Percentiles rank a stretch among this genome's conserved stretches.
Evolutionary conservation across 208 protist species (phyloP).

Genomic region (Wallacemonas sp.): DNA sequence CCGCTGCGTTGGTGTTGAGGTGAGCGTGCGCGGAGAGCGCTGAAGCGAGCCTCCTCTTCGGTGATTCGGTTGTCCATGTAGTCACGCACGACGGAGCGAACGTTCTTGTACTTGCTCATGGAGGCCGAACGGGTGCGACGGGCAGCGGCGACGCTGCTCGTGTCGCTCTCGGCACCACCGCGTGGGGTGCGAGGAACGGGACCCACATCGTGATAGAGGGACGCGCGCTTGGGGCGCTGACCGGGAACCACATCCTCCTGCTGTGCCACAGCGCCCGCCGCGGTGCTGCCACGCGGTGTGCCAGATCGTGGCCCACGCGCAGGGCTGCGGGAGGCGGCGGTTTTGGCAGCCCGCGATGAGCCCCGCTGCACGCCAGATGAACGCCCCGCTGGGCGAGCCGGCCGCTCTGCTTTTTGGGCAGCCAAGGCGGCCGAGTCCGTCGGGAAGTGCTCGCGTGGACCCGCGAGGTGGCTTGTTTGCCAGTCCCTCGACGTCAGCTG

Average conservation of each 20-base stretch:
- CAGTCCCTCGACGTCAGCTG: constrained; percentile 37
- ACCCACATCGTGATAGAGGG: constrained; percentile 11
- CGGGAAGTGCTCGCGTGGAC: constrained; percentile 25
- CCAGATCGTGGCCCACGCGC: too few relatives aligned
- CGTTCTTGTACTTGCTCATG: constrained; percentile 36
- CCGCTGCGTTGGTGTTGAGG: constrained; percentile 21
- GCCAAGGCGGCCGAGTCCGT: constrained; percentile 1
- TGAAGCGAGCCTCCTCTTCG: constrained; percentile 49
- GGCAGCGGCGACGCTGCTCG: background rate
- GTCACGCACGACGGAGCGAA: constrained; percentile 59
- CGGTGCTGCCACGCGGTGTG: background rate
- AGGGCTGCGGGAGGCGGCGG: background rate
- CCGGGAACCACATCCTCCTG: background rate
- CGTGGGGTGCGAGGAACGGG: constrained; percentile 3
- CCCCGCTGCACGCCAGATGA: constrained; percentile 3
- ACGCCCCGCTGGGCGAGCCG: background rate
- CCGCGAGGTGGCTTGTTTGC: constrained; percentile 28
- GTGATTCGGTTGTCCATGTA: constrained; percentile 46
- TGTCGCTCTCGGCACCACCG: background rate
- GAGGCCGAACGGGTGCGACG: background rate
- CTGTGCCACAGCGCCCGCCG: background rate
- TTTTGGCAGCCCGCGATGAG: background rate
- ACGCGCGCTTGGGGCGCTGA: constrained; percentile 6
- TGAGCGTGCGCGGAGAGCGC: constrained; percentile 12
- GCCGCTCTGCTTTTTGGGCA: background rate